Conservation (phyloP, 2,329 filamentous ascomycete species). For the Magnaporthales sp. region DNA sequence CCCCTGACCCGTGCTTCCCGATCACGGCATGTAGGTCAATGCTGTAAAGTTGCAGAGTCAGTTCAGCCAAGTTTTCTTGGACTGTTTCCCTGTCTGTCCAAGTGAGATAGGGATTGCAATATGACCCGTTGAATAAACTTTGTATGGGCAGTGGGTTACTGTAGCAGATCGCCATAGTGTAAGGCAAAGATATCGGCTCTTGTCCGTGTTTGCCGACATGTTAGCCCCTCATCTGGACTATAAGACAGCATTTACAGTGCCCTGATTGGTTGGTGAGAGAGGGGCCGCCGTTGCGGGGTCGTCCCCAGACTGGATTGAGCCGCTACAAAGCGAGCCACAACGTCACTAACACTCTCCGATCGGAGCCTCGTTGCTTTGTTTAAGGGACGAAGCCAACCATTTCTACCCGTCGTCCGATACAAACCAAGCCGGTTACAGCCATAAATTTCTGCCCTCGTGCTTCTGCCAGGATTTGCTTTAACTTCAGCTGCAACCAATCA, state of each 20-base stretch:
- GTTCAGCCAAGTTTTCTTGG: background rate
- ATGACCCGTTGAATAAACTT: background rate
- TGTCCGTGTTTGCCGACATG: background rate
- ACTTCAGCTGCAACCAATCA: background rate
- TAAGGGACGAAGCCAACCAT: background rate
- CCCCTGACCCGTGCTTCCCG: background rate
- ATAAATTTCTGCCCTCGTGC: background rate
- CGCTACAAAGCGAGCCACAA: constrained; percentile 19
- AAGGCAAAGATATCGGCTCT: background rate
- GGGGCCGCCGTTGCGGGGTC: background rate
- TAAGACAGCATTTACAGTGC: background rate
- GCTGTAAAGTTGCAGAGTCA: background rate
- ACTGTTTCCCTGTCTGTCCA: background rate
- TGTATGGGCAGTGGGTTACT: background rate
- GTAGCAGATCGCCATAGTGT: background rate
- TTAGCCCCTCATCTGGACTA: background rate
- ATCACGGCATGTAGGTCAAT: background rate
- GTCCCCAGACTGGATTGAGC: constrained; percentile 11
- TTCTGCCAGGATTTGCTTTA: background rate
- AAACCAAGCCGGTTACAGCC: background rate
- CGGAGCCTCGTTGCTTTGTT: background rate
- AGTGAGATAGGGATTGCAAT: background rate
- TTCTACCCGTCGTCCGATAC: background rate
- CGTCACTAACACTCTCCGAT: constrained; percentile 1
- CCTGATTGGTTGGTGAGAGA: background rate